Conservation (phyloP, 768 basidiomycete genomes). For the Hygrocybe coccinea region DNA sequence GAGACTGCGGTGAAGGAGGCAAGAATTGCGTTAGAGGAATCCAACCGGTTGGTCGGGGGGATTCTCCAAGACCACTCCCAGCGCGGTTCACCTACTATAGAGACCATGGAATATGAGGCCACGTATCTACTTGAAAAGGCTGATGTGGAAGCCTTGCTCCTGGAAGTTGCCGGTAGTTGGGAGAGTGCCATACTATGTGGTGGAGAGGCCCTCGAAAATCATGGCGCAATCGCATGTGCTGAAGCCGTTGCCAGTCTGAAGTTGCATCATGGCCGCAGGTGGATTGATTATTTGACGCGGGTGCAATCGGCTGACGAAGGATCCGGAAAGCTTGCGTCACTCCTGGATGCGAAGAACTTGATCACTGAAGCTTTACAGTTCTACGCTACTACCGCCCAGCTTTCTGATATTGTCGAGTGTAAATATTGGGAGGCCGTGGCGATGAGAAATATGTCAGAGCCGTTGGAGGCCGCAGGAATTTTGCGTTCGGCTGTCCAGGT, state of each 20-base stretch:
- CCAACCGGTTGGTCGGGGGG: background rate
- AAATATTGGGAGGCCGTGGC: background rate
- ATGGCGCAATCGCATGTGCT: background rate
- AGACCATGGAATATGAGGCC: background rate
- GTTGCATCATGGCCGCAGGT: background rate
- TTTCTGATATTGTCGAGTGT: background rate
- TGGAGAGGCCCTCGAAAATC: background rate
- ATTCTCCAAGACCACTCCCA: background rate
- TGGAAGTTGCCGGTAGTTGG: background rate
- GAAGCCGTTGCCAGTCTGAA: background rate
- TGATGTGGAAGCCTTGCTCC: background rate
- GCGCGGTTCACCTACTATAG: background rate
- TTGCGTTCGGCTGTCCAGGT: background rate
- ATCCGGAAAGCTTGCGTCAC: background rate
- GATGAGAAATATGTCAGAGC: background rate
- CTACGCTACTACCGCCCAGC: background rate
- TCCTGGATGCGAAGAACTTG: background rate
- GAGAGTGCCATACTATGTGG: background rate
- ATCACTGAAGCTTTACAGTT: background rate
- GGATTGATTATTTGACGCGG: background rate
- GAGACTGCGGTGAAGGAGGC: background rate
- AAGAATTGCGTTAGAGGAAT: background rate
- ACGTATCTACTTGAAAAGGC: background rate
- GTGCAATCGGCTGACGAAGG: background rate
- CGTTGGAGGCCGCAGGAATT: background rate